Base-by-base conservation (phyloP, 2,329 filamentous ascomycete genomes). In the Verticillium klebahnii region DNA sequence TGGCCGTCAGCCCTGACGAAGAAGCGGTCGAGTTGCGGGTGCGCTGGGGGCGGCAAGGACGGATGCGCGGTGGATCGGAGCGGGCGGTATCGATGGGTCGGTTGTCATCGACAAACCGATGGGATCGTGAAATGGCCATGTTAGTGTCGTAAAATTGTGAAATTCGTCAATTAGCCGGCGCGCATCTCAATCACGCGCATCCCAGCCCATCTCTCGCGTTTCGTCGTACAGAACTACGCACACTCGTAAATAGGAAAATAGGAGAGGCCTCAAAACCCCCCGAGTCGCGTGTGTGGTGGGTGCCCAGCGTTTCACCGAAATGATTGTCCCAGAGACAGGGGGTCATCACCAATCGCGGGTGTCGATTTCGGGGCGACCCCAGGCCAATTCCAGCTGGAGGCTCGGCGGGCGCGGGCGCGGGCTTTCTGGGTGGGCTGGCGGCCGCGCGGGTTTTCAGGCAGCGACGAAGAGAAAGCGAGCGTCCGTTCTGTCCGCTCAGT, bases 271-370 rank as follows among this genome's bases (percentile, higher is more conserved):
- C 45, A 52, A 52, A 52, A n/a, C 45, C 45, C 19, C 19, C 45
- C 45, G 17, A 57, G 55, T 57, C 55, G 32, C 55, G 55, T 36
- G 55, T 36, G 31, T 32, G 32, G 55, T 57, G 31, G 56, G 25
- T 58, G 56, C 56, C 56, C n/a, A 45, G 36, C 36, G 56, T 40
- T 58, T 40, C 34, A 40, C 36, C 36, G 56, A 58, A 58, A 58
- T 58, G 56, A 58, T 23, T 57, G 55, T 36, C 19, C 31, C 55
- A 57, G n/a, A 32, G 32, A 19, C 31, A 57, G 31, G 45, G 45
- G 45, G 45, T 1, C 9, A 5, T 52, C 45, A 52, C 45, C 45
- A 52, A 52, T 52, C 45, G 45, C 45, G 9, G 31, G 25, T 25
- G 56, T 58, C 12, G 15, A 14, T 56, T 56, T 56, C 54, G 25